phyloP scores from a whole-genome alignment of 2,329 filamentous ascomycete genomes.

The Cladosporium sp. region DNA sequence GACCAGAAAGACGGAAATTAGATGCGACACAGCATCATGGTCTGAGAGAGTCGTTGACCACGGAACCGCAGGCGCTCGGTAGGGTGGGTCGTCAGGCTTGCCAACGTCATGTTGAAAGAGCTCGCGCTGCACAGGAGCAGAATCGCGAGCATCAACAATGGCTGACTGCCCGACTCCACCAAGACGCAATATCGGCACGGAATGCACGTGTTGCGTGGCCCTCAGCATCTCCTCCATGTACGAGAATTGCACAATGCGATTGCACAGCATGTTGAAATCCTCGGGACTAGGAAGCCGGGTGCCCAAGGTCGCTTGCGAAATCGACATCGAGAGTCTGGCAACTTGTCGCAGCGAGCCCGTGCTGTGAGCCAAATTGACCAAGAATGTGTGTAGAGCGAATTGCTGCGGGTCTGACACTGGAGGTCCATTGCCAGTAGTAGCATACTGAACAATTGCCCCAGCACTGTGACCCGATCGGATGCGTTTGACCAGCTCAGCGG shows the following conservation, averaged over 20 bases:
- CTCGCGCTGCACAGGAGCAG: neutral
- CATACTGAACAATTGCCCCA: neutral
- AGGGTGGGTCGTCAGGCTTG: neutral
- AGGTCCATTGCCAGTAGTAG: neutral
- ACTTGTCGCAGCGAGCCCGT: slow-evolving; percentile 14
- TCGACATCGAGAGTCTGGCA: slow-evolving; percentile 3
- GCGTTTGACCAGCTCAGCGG: neutral
- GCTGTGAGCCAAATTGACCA: slow-evolving; percentile 12
- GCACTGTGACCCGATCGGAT: neutral
- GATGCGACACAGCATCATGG: slow-evolving; percentile 14
- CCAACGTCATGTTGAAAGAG: neutral
- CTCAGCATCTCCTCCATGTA: neutral
- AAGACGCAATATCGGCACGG: neutral
- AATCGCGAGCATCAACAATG: neutral
- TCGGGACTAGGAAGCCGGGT: neutral
- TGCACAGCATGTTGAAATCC: neutral
- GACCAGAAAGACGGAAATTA: slow-evolving; percentile 14
- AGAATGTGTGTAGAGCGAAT: neutral
- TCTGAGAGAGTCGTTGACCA: slow-evolving; percentile 11
- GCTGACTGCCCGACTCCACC: neutral
- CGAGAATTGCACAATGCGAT: neutral
- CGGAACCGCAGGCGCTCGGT: slow-evolving; percentile 6
- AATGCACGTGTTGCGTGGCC: neutral
- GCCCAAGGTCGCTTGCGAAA: neutral
- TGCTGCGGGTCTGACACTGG: neutral